Percentiles rank a stretch among this genome's conserved stretches.
phyloP scores from a whole-genome alignment of 1,284 basidiomycete species.

The Ustilago lituana region DNA sequence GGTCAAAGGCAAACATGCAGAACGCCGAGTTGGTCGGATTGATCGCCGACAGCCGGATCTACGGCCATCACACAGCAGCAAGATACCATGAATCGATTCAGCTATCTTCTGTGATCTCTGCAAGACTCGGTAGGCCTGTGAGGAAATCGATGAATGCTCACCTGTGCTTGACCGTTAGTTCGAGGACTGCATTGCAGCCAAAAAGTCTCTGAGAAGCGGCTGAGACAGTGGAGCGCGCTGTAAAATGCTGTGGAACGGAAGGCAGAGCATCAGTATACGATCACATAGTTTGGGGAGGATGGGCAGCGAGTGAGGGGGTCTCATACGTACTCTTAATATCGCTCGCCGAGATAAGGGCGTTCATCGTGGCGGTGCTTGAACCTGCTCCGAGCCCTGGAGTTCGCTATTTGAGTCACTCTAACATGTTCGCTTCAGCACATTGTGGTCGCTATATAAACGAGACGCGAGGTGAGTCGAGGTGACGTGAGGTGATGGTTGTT shows the following conservation, averaged over 20 bases:
- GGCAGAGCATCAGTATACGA: too few species aligned
- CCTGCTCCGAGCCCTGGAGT: too few species aligned
- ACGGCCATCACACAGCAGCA: neutral
- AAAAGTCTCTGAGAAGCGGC: slow-evolving; percentile 44
- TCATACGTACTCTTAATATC: slow-evolving; percentile 39
- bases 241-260: slow-evolving; percentile 26
- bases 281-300: too few species aligned
- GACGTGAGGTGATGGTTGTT: too few species aligned
- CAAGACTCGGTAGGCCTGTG: neutral
- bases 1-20: slow-evolving; percentile 52
- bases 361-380: slow-evolving; percentile 18
- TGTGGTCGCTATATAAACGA: too few species aligned
- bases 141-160: neutral
- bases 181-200: slow-evolving; percentile 37
- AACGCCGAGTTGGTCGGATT: slow-evolving; percentile 61
- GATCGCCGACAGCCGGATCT: slow-evolving; percentile 57
- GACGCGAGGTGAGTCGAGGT: too few species aligned
- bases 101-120: too few species aligned
- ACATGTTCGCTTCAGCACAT: too few species aligned
- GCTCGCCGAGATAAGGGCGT: slow-evolving; percentile 42
- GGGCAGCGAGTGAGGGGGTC: too few species aligned
- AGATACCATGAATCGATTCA: too few species aligned
- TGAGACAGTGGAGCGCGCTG: slow-evolving; percentile 34
- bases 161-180: slow-evolving; percentile 12
- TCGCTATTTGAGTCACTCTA: too few species aligned